A percentile compares a stretch with the other conserved stretches of the same genome.
Evolutionary conservation across 345 rosid species (phyloP).

Genomic region (Heritiera fomes): DNA sequence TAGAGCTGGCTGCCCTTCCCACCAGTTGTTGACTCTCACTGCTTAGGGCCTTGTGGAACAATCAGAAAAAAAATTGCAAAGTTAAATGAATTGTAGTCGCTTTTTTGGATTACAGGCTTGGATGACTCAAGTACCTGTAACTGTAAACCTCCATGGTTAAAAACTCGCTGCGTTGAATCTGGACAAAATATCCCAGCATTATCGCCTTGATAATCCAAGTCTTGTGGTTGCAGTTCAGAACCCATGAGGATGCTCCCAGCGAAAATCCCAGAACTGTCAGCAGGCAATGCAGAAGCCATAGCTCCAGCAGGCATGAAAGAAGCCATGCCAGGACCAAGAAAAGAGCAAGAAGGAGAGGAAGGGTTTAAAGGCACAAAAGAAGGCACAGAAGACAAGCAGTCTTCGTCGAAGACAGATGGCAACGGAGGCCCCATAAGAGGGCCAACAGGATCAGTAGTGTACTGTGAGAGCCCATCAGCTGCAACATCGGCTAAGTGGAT

Average conservation of each 20-base stretch:
- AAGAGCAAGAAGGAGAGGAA: conserved; percentile 54
- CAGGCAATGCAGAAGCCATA: conserved; percentile 43
- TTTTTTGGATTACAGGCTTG: neutral
- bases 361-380: conserved; percentile 59
- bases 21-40: conserved; percentile 51
- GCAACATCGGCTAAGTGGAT: conserved; percentile 32
- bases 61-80: neutral
- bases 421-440: conserved; percentile 43
- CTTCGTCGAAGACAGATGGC: conserved; percentile 57
- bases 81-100: neutral
- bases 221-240: conserved; percentile 52
- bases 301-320: conserved; percentile 41
- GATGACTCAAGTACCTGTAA: conserved; percentile 49
- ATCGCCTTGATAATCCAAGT: conserved; percentile 61
- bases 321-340: conserved; percentile 45
- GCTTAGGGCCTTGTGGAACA: conserved; percentile 43
- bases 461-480: conserved; percentile 38
- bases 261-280: conserved; percentile 48
- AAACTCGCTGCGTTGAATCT: conserved; percentile 45
- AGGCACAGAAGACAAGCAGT: conserved; percentile 75
- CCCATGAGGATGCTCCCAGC: conserved; percentile 41
- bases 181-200: conserved; percentile 61
- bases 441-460: conserved; percentile 28
- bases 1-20: conserved; percentile 35
- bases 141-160: conserved; percentile 49